phyloP scores from a whole-genome alignment of 1,284 basidiomycete genomes.

The Rhodotorula mucilaginosa region DNA sequence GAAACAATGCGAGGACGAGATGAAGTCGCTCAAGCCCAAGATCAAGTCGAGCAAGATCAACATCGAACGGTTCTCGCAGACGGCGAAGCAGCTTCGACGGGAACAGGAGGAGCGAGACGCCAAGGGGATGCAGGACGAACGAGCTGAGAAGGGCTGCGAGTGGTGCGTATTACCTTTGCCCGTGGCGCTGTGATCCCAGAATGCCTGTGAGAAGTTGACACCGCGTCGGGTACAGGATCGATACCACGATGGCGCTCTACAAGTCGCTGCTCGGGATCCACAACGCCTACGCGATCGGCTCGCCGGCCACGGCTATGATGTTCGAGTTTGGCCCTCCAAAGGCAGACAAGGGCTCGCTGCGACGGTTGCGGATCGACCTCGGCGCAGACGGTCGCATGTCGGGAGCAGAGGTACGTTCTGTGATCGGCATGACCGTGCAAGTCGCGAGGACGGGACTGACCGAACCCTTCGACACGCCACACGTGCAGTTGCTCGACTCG shows the following conservation, averaged over 20 bases:
- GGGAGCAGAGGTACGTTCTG: conserved; percentile 16
- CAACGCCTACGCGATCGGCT: conserved; percentile 27
- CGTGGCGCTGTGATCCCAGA: not conserved
- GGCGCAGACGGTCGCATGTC: conserved; percentile 20
- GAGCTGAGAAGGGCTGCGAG: conserved; percentile 41
- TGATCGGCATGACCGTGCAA: too few species aligned
- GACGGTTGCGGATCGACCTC: conserved; percentile 24
- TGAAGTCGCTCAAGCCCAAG: conserved; percentile 19
- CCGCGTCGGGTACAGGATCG: conserved; percentile 20
- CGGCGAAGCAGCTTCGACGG: conserved; percentile 27
- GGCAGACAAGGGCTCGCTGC: conserved; percentile 16
- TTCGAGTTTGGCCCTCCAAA: conserved; percentile 17
- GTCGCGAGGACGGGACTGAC: too few species aligned
- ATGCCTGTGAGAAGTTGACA: fast-evolving
- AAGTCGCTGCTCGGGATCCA: conserved; percentile 32
- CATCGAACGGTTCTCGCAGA: conserved; percentile 32
- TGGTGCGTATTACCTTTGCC: conserved; percentile 26
- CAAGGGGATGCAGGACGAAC: conserved; percentile 39
- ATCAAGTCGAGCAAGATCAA: conserved; percentile 40
- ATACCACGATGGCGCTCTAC: conserved; percentile 30
- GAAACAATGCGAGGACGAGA: conserved; percentile 20
- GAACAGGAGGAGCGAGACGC: conserved; percentile 40
- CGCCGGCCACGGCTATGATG: conserved; percentile 19
- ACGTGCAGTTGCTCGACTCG: conserved; percentile 30
- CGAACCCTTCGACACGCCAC: not conserved